phyloP scores from a whole-genome alignment of 805 yeast species.

The Blastobotrys chiropterorum region DNA sequence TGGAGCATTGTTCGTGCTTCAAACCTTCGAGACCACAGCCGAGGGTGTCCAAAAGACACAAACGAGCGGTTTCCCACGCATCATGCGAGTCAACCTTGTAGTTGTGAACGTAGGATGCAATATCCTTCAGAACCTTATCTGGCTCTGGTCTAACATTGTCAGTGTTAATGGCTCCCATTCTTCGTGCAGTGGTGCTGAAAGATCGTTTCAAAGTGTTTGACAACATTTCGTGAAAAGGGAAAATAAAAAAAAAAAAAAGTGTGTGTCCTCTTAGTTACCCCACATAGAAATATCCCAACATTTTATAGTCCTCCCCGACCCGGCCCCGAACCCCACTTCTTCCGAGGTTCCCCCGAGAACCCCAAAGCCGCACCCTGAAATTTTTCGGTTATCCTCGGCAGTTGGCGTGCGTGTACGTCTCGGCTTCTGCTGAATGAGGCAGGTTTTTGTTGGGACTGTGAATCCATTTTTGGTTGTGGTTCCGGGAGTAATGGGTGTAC shows the following conservation, averaged over 20 bases:
- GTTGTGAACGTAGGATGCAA: constrained; percentile 46
- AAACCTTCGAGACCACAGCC: constrained; percentile 59
- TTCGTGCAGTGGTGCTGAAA: constrained; percentile 5
- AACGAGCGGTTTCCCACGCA: constrained; percentile 49
- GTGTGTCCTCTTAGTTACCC: background rate
- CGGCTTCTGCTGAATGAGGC: too few relatives aligned
- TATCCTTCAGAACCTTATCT: constrained; percentile 44
- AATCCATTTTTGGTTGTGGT: too few relatives aligned
- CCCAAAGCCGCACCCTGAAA: background rate
- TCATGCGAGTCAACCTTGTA: constrained; percentile 39
- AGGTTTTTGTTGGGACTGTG: too few relatives aligned
- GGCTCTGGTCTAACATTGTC: constrained; percentile 48
- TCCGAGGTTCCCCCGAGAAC: background rate
- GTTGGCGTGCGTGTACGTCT: too few relatives aligned
- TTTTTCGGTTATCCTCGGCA: background rate
- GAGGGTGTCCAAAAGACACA: constrained; percentile 50
- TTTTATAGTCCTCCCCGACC: background rate
- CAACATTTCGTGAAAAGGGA: background rate
- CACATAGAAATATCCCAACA: background rate
- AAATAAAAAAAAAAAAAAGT: too few relatives aligned
- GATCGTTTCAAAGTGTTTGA: background rate
- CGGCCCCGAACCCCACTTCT: background rate
- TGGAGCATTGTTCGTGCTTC: constrained; percentile 44
- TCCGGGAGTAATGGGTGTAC: too few relatives aligned
- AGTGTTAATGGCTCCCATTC: constrained; percentile 21